phyloP scores from a whole-genome alignment of 208 protist species.

The Trypanosoma scelopori region DNA sequence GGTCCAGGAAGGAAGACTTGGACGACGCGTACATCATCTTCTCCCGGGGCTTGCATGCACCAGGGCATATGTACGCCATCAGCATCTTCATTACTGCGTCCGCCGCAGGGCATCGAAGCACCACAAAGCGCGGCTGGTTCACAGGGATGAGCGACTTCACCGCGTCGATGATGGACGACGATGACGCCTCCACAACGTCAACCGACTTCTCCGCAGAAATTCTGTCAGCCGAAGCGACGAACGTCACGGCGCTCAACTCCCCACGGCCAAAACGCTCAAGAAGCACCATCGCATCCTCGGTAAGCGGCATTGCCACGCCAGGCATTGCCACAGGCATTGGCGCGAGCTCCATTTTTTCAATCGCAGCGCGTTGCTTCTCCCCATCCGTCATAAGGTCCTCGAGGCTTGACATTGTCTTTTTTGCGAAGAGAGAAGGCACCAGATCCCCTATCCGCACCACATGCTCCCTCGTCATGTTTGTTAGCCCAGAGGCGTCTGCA shows the following conservation, averaged over 20 bases:
- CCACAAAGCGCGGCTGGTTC: slow-evolving; percentile 39
- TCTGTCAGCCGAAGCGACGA: slow-evolving; percentile 38
- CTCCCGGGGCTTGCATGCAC: slow-evolving; percentile 51
- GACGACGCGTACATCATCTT: slow-evolving; percentile 78
- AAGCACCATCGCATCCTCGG: slow-evolving; percentile 29
- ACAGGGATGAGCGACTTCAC: slow-evolving; percentile 25
- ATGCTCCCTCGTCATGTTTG: slow-evolving; percentile 19
- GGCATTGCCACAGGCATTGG: slow-evolving; percentile 61
- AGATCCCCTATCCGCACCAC: slow-evolving; percentile 39
- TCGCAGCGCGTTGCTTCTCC: slow-evolving; percentile 45
- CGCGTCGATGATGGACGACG: slow-evolving; percentile 12
- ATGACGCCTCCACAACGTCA: not conserved
- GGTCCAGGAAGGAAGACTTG: slow-evolving; percentile 60
- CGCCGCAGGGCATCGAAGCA: slow-evolving; percentile 24
- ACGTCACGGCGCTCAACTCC: slow-evolving; percentile 41
- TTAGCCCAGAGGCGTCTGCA: slow-evolving; percentile 24
- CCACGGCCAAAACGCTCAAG: slow-evolving; percentile 37
- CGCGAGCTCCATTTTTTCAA: slow-evolving; percentile 64
- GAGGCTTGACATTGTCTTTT: slow-evolving; percentile 30
- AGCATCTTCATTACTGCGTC: slow-evolving; percentile 26
- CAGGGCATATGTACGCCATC: slow-evolving; percentile 83
- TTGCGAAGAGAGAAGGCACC: slow-evolving; percentile 41
- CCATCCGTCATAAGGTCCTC: slow-evolving; percentile 75
- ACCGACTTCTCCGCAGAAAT: slow-evolving; percentile 25
- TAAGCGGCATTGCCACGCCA: slow-evolving; percentile 50